Percentiles rank a stretch among this genome's conserved stretches.
These are phyloP conservation scores for Eutypa lata DNA, from an alignment of 2,329 filamentous ascomycete species.

Conservation along the genomic window DNA sequence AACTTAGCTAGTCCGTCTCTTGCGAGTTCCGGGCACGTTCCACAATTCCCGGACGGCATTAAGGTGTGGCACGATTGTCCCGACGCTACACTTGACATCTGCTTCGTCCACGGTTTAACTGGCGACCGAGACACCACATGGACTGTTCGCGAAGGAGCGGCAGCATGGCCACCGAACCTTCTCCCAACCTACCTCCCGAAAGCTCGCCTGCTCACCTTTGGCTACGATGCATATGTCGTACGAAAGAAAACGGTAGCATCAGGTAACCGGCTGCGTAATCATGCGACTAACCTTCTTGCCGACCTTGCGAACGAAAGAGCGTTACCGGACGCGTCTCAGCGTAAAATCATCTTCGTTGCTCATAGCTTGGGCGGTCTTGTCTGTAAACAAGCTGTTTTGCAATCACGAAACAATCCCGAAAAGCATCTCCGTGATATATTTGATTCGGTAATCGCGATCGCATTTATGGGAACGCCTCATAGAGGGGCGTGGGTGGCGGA, in stretches of 20 bases:
- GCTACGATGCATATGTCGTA: slow-evolving; percentile 33
- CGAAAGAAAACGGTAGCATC: slow-evolving; percentile 11
- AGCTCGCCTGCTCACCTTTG: slow-evolving; percentile 36
- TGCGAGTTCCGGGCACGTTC: neutral
- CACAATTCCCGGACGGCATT: neutral
- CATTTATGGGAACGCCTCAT: slow-evolving; percentile 38
- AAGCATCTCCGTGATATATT: slow-evolving; percentile 27
- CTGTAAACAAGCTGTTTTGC: slow-evolving; percentile 29
- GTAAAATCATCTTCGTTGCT: slow-evolving; percentile 32
- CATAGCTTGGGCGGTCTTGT: slow-evolving; percentile 38
- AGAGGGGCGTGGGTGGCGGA: slow-evolving; percentile 30
- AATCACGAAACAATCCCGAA: slow-evolving; percentile 29
- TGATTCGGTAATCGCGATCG: slow-evolving; percentile 23
- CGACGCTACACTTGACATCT: neutral
- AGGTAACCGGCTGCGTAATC: slow-evolving; percentile 24
- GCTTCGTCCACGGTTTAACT: slow-evolving; percentile 37
- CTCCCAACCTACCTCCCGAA: slow-evolving; percentile 25
- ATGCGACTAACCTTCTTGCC: slow-evolving; percentile 28
- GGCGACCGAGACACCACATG: slow-evolving; percentile 36
- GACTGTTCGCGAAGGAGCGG: slow-evolving; percentile 24
- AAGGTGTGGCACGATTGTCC: neutral
- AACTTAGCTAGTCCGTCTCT: too few species aligned
- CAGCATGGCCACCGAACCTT: slow-evolving; percentile 32
- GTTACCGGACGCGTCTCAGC: slow-evolving; percentile 10
- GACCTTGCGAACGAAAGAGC: slow-evolving; percentile 23